Conservation (phyloP, 2,329 filamentous ascomycete genomes). For the Botryotinia calthae region DNA sequence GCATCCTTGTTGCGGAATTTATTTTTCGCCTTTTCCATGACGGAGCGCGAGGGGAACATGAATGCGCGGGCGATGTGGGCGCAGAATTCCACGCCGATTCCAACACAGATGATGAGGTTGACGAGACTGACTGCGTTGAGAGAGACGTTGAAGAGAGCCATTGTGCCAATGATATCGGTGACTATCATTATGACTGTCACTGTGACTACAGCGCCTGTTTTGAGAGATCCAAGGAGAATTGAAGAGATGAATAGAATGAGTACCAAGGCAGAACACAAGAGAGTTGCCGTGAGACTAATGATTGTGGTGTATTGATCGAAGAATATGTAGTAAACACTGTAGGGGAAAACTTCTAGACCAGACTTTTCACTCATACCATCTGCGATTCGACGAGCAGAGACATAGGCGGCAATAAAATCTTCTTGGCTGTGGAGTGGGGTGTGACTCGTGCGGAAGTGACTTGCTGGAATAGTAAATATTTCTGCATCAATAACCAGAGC, state of each 20-base stretch:
- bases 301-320: slow-evolving; percentile 96
- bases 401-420: slow-evolving; percentile 91
- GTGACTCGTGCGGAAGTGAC: slow-evolving; percentile 89
- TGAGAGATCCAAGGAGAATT: slow-evolving; percentile 76
- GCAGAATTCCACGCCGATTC: slow-evolving; percentile 95
- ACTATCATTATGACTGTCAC: slow-evolving; percentile 90
- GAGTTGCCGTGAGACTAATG: slow-evolving; percentile 70
- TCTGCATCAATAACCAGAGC: slow-evolving; percentile 76
- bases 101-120: slow-evolving; percentile 95
- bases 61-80: slow-evolving; percentile 95
- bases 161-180: slow-evolving; percentile 89
- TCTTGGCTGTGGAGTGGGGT: slow-evolving; percentile 81
- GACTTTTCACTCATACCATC: slow-evolving; percentile 69
- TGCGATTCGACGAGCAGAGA: slow-evolving; percentile 83
- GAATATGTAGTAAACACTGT: slow-evolving; percentile 98
- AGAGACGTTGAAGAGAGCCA: slow-evolving; percentile 84
- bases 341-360: slow-evolving; percentile 84
- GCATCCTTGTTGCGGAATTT: slow-evolving; percentile 80
- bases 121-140: slow-evolving; percentile 94
- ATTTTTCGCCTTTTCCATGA: slow-evolving; percentile 77
- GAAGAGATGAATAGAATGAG: slow-evolving; percentile 82
- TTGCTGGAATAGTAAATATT: slow-evolving; percentile 68
- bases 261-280: slow-evolving; percentile 78
- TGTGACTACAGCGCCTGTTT: slow-evolving; percentile 79
- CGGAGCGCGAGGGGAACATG: slow-evolving; percentile 80